phyloP scores from a whole-genome alignment of 257 asterid species.

The Ocimum tenuiflorum region DNA sequence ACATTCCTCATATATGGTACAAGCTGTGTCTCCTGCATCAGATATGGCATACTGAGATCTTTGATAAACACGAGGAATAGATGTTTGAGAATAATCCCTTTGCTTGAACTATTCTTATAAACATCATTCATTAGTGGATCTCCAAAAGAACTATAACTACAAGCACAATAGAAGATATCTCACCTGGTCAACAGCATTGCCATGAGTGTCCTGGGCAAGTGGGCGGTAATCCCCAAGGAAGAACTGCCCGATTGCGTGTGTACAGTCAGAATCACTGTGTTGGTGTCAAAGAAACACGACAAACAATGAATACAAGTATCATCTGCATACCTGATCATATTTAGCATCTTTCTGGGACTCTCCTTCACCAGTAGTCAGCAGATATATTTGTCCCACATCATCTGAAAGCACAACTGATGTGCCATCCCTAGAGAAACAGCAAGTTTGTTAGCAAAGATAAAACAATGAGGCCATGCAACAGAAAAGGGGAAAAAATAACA shows the following conservation, averaged over 20 bases:
- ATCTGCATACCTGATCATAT: constrained; percentile 76
- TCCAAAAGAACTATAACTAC: constrained; percentile 5
- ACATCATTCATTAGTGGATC: neutral
- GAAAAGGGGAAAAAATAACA: neutral
- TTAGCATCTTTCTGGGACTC: constrained; percentile 95
- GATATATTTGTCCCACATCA: constrained; percentile 92
- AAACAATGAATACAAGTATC: constrained; percentile 9
- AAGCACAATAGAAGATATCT: constrained; percentile 9
- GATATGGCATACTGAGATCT: constrained; percentile 21
- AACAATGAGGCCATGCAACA: neutral
- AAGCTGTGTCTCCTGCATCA: constrained; percentile 91
- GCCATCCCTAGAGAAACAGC: constrained; percentile 73
- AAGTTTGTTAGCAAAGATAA: constrained; percentile 6
- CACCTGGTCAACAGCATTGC: constrained; percentile 93
- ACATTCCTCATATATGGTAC: constrained; percentile 68
- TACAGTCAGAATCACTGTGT: constrained; percentile 27
- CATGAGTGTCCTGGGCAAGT: constrained; percentile 68
- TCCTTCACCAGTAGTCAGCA: constrained; percentile 92
- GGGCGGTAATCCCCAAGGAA: constrained; percentile 99
- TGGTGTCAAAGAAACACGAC: constrained; percentile 6
- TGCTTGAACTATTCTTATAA: constrained; percentile 2
- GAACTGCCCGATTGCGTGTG: constrained; percentile 48
- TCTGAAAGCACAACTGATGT: constrained; percentile 97
- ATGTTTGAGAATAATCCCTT: neutral
- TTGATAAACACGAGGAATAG: constrained; percentile 15